Evolutionary conservation across 2,329 filamentous ascomycete species (phyloP).

Genomic region (Peltaster fructicola): DNA sequence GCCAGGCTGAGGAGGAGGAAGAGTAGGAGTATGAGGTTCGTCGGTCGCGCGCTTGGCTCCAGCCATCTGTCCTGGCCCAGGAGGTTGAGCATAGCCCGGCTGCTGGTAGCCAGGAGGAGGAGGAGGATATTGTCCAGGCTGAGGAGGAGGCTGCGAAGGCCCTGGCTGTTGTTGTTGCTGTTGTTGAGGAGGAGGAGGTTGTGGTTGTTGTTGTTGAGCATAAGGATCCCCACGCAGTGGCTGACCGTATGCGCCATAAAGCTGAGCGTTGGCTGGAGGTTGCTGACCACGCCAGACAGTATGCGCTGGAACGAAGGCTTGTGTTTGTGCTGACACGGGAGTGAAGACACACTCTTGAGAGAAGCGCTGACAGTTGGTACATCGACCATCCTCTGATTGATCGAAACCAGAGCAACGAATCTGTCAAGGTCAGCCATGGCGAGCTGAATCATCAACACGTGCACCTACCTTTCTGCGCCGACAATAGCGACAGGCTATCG

Average conservation of each 20-base stretch:
- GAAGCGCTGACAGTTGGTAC: constrained; percentile 55
- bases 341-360: constrained; percentile 65
- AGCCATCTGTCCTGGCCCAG: constrained; percentile 8
- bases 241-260: constrained; percentile 36
- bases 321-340: constrained; percentile 54
- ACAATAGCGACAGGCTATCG: constrained; percentile 44
- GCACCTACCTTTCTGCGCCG: constrained; percentile 37
- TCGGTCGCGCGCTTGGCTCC: constrained; percentile 29
- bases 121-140: constrained; percentile 19
- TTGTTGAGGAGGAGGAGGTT: constrained; percentile 11
- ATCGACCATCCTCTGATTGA: constrained; percentile 51
- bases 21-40: constrained; percentile 33
- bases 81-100: constrained; percentile 24
- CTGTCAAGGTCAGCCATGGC: constrained; percentile 22
- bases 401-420: constrained; percentile 64
- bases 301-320: constrained; percentile 57
- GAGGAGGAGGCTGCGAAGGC: no score
- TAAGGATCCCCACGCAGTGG: constrained; percentile 24
- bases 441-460: not conserved
- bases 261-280: constrained; percentile 23
- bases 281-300: constrained; percentile 38
- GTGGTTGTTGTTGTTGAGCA: constrained; percentile 8
- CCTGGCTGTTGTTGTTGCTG: constrained; percentile 18
- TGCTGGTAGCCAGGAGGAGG: constrained; percentile 26
- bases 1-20: constrained; percentile 30